These are phyloP conservation scores for Pythium sp. DNA, from an alignment of 352 stramenopile genomes.

Conservation along the genomic window DNA sequence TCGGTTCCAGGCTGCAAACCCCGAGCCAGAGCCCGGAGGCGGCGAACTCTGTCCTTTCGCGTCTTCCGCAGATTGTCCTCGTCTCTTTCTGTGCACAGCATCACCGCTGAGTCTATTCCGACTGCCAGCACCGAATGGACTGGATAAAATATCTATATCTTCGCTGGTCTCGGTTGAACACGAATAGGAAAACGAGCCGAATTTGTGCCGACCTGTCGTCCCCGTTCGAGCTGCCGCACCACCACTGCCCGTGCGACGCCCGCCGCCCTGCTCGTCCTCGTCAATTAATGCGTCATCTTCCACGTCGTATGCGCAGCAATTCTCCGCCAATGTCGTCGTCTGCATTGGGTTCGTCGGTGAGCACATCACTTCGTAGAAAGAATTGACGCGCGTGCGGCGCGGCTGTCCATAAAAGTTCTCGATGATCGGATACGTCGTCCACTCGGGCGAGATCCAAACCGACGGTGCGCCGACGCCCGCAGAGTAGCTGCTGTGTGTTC, in stretches of 20 bases:
- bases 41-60: background rate
- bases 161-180: constrained; percentile 73
- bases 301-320: constrained; percentile 47
- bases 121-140: constrained; percentile 5
- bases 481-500: background rate
- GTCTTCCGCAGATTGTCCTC: constrained; percentile 3
- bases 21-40: constrained; percentile 20
- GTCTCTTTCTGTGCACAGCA: constrained; percentile 5
- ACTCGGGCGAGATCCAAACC: constrained; percentile 75
- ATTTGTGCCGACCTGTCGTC: constrained; percentile 23
- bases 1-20: constrained; percentile 45
- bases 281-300: constrained; percentile 19
- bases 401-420: constrained; percentile 75
- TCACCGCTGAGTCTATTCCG: constrained; percentile 5
- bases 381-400: constrained; percentile 46
- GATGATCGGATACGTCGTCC: constrained; percentile 69
- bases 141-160: constrained; percentile 24
- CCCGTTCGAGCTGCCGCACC: constrained; percentile 7
- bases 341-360: constrained; percentile 56
- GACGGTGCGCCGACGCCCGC: constrained; percentile 33
- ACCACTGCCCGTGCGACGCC: background rate
- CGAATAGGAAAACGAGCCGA: constrained; percentile 65
- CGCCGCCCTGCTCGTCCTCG: background rate
- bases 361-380: constrained; percentile 83
- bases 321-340: constrained; percentile 63